Evolutionary conservation across 164 flowering plant genomes (phyloP).

Genomic region (Vitis cinerea): DNA sequence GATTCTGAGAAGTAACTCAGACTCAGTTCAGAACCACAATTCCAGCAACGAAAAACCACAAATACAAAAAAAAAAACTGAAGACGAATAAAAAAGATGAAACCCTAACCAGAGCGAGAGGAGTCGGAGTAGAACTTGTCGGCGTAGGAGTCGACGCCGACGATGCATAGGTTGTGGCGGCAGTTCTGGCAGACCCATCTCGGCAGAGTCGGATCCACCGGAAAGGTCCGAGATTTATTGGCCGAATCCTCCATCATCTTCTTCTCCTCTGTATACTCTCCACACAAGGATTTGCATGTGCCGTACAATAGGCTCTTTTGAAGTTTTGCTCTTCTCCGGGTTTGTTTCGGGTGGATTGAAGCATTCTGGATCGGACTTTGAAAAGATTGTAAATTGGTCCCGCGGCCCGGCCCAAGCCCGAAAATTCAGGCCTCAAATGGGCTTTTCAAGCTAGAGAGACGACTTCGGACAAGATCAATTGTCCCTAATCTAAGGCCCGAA

Average conservation of each 20-base stretch:
- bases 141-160: conserved; percentile 88
- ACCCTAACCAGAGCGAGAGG: conserved; percentile 64
- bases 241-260: conserved; percentile 14
- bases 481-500: too few species aligned
- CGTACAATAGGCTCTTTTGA: too few species aligned
- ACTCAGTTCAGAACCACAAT: too few species aligned
- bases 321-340: background rate
- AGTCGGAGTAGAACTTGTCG: conserved; percentile 66
- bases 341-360: too few species aligned
- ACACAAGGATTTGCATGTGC: too few species aligned
- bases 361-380: too few species aligned
- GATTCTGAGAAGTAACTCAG: too few species aligned
- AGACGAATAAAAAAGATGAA: background rate
- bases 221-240: conserved; percentile 41
- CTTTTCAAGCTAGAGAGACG: too few species aligned
- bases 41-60: background rate
- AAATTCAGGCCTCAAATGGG: too few species aligned
- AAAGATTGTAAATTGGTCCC: too few species aligned
- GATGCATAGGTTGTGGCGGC: conserved; percentile 74
- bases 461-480: too few species aligned
- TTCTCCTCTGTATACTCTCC: conserved; percentile 8
- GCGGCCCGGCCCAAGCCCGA: too few species aligned
- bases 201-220: conserved; percentile 84
- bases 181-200: conserved; percentile 85
- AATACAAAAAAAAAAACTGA: background rate